Conservation (phyloP, 352 stramenopile species). For the Phytophthora kernoviae region DNA sequence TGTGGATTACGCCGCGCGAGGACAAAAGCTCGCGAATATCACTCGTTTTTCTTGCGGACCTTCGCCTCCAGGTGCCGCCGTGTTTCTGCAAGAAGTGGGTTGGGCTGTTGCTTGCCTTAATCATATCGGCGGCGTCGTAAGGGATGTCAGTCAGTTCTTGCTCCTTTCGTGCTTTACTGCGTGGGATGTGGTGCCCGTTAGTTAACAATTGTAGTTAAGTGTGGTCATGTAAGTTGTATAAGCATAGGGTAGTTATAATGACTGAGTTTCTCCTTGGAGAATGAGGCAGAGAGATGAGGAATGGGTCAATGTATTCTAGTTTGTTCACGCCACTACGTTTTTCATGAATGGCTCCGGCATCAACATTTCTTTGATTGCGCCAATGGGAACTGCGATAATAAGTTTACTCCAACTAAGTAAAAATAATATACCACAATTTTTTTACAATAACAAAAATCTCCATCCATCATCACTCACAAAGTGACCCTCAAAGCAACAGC, state of each 20-base stretch:
- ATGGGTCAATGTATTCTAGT: too few species aligned
- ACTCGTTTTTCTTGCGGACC: slow-evolving; percentile 18
- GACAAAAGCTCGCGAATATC: slow-evolving; percentile 25
- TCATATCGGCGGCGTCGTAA: slow-evolving; percentile 29
- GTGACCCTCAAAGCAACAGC: background rate
- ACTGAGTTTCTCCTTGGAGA: too few species aligned
- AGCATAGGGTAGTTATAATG: too few species aligned
- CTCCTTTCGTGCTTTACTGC: slow-evolving; percentile 37
- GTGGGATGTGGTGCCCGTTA: slow-evolving; percentile 30
- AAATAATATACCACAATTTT: background rate
- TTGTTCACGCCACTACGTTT: too few species aligned
- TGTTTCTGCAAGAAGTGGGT: slow-evolving; percentile 29
- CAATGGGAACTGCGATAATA: too few species aligned
- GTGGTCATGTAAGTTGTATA: slow-evolving; percentile 10
- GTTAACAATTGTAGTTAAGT: slow-evolving; percentile 5
- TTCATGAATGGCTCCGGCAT: too few species aligned
- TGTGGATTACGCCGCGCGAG: slow-evolving; percentile 37
- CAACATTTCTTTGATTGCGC: too few species aligned
- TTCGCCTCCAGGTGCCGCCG: slow-evolving; percentile 15
- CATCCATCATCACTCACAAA: background rate
- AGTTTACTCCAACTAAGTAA: too few species aligned
- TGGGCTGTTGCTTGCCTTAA: slow-evolving; percentile 35
- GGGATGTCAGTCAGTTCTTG: slow-evolving; percentile 39
- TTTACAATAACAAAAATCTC: background rate
- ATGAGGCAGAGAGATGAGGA: too few species aligned